Evolutionary conservation across 352 stramenopile species (phyloP).

Genomic region (Phytophthora palmivora): DNA sequence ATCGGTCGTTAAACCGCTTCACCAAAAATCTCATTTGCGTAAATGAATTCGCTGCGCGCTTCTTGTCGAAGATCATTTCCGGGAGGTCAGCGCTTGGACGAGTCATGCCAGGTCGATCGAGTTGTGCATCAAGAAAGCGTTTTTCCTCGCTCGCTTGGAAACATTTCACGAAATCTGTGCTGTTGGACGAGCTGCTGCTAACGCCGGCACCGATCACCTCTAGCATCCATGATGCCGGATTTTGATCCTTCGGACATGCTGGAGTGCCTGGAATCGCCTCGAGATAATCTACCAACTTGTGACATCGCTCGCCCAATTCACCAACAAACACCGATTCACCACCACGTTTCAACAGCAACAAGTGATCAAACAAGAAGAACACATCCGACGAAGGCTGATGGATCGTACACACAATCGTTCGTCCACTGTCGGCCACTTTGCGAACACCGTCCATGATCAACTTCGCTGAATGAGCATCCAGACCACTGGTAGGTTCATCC

Average conservation of each 20-base stretch:
- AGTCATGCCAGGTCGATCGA: conserved; percentile 34
- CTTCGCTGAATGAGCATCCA: conserved; percentile 84
- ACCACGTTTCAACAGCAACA: conserved; percentile 72
- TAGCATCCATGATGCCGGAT: conserved; percentile 66
- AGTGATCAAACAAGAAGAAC: conserved; percentile 87
- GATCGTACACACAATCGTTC: conserved; percentile 89
- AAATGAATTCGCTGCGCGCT: conserved; percentile 36
- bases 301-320: conserved; percentile 41
- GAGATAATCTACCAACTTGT: conserved; percentile 55
- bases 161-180: conserved; percentile 47
- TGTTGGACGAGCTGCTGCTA: conserved; percentile 12
- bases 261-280: conserved; percentile 32
- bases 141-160: conserved; percentile 47
- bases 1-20: conserved; percentile 35
- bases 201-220: conserved; percentile 48
- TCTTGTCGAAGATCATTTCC: conserved; percentile 43
- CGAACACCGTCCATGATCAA: conserved; percentile 81
- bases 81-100: conserved; percentile 18
- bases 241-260: conserved; percentile 37
- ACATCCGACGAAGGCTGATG: conserved; percentile 90
- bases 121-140: conserved; percentile 14
- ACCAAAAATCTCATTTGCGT: conserved; percentile 40
- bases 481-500: conserved; percentile 73
- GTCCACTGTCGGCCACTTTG: conserved; percentile 69
- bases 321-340: conserved; percentile 58